Evolutionary conservation across 371 early-diverging fungal species (phyloP), one percentile per base, ranked within the genome.

Genomic region (Lichtheimia ornata): DNA sequence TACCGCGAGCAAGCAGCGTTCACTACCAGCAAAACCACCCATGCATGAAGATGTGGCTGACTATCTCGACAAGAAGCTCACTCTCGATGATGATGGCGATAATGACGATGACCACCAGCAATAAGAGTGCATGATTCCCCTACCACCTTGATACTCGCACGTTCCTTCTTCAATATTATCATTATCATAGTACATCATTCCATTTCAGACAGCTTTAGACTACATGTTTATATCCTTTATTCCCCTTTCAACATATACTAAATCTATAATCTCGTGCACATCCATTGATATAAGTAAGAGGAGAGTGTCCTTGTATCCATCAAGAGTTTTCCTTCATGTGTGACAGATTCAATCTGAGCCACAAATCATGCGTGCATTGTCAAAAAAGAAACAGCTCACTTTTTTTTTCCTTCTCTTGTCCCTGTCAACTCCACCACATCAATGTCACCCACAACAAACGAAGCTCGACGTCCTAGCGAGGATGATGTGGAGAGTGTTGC

Each of bases 61-160:
- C 52, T 63, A 63, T 24, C 56, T 63, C n/a, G 64, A 63, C 25
- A 63, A 63, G 43, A 58, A 58, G 27, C 58, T 63, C 5, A 53
- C 52, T 40, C 44, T 61, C 40, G 15, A 41, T 27, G 56, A 56
- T 13, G 56, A 54, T n/a, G n/a, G n/a, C n/a, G n/a, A n/a, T n/a
- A n/a, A 41, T 27, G 56, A 56, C 4, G 56, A 54, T 4, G 6
- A 28, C 28, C 28, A 54, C n/a, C 40, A 5, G 17, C 27, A 24
- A 9, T 28, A 51, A 51, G 27, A 51, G 20, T 40, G 40, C 14
- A 12, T 41, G 22, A 18, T 55, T 15, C 28, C 17, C 18, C 22
- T n/a, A 5, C n/a, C 11, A 9, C 35, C 0, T 28, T 35, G 1
- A 5, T 49, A 7, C 5, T 5, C 44, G 44, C 44, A 44, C 15